These are phyloP conservation scores for Acacia pycnantha DNA, from an alignment of 331 rosid genomes.

Conservation along the genomic window DNA sequence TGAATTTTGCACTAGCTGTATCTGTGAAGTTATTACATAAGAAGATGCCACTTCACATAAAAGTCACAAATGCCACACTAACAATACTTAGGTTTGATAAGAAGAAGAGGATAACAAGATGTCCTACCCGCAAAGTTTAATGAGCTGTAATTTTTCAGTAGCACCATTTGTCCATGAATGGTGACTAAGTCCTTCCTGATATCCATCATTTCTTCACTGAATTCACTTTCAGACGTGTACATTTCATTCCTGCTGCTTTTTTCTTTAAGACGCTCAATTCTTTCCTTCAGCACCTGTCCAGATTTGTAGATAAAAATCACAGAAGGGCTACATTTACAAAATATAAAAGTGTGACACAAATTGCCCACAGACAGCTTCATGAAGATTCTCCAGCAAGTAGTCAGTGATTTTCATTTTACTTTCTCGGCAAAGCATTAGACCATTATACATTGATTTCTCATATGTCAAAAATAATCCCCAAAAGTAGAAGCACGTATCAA, in stretches of 20 bases:
- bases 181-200: slow-evolving; percentile 91
- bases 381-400: slow-evolving; percentile 3
- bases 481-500: slow-evolving; percentile 14
- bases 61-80: neutral
- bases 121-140: slow-evolving; percentile 87
- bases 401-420: neutral
- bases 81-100: neutral
- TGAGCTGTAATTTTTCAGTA: slow-evolving; percentile 91
- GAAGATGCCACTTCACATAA: slow-evolving; percentile 23
- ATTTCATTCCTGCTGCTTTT: slow-evolving; percentile 54
- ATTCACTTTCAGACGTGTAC: slow-evolving; percentile 70
- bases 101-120: neutral
- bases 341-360: neutral
- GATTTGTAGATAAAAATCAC: slow-evolving; percentile 32
- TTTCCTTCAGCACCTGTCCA: slow-evolving; percentile 78
- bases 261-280: slow-evolving; percentile 74
- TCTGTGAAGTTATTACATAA: neutral
- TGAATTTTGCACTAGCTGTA: slow-evolving; percentile 17
- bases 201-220: slow-evolving; percentile 95
- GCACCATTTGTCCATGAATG: slow-evolving; percentile 98
- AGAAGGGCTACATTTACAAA: neutral
- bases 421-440: slow-evolving; percentile 15
- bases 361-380: neutral
- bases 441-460: slow-evolving; percentile 12
- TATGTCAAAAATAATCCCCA: slow-evolving; percentile 13